Percentiles rank a stretch among this genome's conserved stretches.
Conservation (phyloP, 179 eudicot species). For the Silene noctiflora region DNA sequence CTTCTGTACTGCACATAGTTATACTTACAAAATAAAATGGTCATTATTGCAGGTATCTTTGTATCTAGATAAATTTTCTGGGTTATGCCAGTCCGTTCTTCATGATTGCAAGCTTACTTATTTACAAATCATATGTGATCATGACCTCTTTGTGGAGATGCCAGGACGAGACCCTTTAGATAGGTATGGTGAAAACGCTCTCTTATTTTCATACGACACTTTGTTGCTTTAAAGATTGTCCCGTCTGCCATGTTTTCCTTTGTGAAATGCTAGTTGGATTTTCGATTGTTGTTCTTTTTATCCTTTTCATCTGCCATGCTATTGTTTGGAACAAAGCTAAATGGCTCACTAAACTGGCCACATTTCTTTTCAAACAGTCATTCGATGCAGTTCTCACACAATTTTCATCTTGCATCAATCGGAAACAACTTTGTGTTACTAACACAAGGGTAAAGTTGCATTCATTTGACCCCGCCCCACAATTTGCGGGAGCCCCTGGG, state of each 20-base stretch:
- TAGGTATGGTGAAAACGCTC: conserved; percentile 42
- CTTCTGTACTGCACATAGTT: neutral
- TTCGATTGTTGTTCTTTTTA: no score
- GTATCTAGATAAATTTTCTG: conserved; percentile 96
- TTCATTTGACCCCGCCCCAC: no score
- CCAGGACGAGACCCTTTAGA: conserved; percentile 99
- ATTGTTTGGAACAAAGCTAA: no score
- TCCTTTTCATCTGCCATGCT: no score
- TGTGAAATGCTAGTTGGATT: conserved; percentile 1
- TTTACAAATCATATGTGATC: conserved; percentile 94
- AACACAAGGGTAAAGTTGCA: no score
- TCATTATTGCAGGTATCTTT: conserved; percentile 65
- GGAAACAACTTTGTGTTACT: no score
- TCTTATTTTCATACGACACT: neutral
- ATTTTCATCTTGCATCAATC: no score
- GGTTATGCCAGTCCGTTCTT: conserved; percentile 80
- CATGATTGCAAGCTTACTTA: conserved; percentile 99
- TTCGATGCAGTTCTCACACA: no score
- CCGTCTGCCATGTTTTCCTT: neutral
- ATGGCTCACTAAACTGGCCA: no score
- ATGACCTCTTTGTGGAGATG: conserved; percentile 99
- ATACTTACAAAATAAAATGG: conserved; percentile 6
- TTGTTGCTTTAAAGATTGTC: neutral
- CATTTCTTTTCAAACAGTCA: no score
- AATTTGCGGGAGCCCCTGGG: no score